Percentiles rank a stretch among this genome's conserved stretches.
Evolutionary conservation across 768 basidiomycete genomes (phyloP).

Genomic region (Psilocybe cyanescens): DNA sequence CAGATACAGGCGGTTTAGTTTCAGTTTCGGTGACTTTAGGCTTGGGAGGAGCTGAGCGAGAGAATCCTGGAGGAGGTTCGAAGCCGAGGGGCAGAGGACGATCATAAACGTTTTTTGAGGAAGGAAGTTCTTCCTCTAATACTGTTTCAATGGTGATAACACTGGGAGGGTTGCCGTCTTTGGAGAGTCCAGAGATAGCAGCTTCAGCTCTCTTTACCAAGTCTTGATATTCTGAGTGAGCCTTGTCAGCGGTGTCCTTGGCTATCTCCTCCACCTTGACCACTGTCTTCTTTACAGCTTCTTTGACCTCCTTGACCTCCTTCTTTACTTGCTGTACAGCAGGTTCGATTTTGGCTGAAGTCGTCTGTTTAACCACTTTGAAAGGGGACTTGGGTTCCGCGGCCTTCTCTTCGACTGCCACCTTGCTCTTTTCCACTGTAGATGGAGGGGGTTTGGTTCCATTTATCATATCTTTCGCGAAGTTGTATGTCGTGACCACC

Average conservation of each 20-base stretch:
- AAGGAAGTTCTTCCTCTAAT: slow-evolving; percentile 17
- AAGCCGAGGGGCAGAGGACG: slow-evolving; percentile 88
- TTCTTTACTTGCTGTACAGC: slow-evolving; percentile 42
- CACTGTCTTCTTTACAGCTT: slow-evolving; percentile 54
- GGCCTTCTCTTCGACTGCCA: slow-evolving; percentile 35
- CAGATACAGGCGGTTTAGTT: slow-evolving; percentile 8
- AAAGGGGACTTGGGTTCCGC: slow-evolving; percentile 45
- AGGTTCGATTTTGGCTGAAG: slow-evolving; percentile 43
- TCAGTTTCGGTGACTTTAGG: slow-evolving; percentile 17
- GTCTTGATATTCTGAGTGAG: slow-evolving; percentile 67
- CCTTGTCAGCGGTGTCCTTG: slow-evolving; percentile 48
- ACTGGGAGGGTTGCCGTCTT: slow-evolving; percentile 27
- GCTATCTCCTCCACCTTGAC: slow-evolving; percentile 35
- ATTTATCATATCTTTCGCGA: slow-evolving; percentile 54
- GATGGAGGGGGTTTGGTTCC: slow-evolving; percentile 38
- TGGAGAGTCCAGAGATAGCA: slow-evolving; percentile 56
- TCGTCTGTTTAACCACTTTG: slow-evolving; percentile 44
- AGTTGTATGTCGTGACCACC: slow-evolving; percentile 50
- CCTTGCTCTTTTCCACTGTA: slow-evolving; percentile 36
- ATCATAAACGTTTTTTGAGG: slow-evolving; percentile 56
- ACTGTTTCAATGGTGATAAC: slow-evolving; percentile 26
- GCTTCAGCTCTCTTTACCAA: slow-evolving; percentile 76
- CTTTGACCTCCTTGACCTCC: slow-evolving; percentile 30
- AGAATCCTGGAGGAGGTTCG: slow-evolving; percentile 91
- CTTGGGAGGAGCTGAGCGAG: slow-evolving; percentile 58